Evolutionary conservation across 352 stramenopile species (phyloP), one percentile per base, ranked within the genome.

Genomic region (Phytophthora colocasiae): DNA sequence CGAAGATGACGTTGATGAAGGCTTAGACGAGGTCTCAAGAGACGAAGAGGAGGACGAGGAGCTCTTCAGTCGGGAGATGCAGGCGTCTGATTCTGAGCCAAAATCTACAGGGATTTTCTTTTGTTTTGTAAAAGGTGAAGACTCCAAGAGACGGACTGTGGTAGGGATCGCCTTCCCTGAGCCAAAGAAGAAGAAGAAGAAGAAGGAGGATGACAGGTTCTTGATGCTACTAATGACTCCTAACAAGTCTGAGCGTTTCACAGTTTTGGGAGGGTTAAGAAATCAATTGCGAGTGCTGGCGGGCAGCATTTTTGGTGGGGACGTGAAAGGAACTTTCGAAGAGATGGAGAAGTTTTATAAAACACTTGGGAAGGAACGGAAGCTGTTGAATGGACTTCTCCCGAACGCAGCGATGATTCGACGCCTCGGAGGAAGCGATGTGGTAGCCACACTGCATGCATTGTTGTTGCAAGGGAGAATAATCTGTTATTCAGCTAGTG

Each of bases 401-500:
- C 85, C 85, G 0, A 58, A 83, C n/a, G 69, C 81, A 22, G 65
- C 66, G 24, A 63, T 92, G 15, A 64, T 90, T 38, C 71, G 73
- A 0, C 66, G 80, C 31, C 54, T 92, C 29, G 59, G 70, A 57
- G 80, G 77, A 14, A 79, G 78, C 11, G 80, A 95, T 34, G 59
- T 95, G 8, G 46, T 95, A 26, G 84, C 80, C 9, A 76, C 91
- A 7, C 50, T 96, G 32, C 80, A 85, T 7, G 81, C 91, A 8
- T 31, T 97, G 1, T 38, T 96, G 22, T 46, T 95, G 6, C 85
- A 96, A 72, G 89, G 89, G 0, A 79, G 89, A 6, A 72, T 96
- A 4, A 78, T 92, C 26, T 93, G 91, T 50, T 95, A 85, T 69
- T 92, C 87, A 3, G 68, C 69, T 0, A 87, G 80, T 51, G 60